Evolutionary conservation across 108 stramenopile genomes (phyloP), one percentile per base, ranked within the genome.

Genomic region (Chaetoceros muelleri): DNA sequence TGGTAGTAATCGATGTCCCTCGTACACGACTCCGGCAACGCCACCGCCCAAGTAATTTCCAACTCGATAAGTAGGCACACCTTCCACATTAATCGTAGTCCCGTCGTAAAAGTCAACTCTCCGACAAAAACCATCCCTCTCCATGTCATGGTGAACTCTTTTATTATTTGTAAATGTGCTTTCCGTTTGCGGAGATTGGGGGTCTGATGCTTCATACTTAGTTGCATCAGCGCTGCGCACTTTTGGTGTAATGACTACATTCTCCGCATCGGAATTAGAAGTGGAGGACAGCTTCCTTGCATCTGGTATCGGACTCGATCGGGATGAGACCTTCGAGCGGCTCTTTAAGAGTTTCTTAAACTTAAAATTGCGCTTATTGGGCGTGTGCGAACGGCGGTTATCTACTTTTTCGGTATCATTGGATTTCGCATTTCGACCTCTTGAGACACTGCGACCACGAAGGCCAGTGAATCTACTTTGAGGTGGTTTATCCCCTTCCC

Each of bases 11-110:
- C 89, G 79, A 55, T 69, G 76, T 1, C 85, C 89, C 64, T 90
- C 84, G 54, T 90, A 90, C 16, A 90, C 89, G 1, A 90, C 89
- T 13, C 89, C 89, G 1, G 89, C 89, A 17, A 90, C 89, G 24
- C 89, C 89, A 10, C 85, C 89, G 40, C 89, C 89, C 25, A 86
- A 57, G 65, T 90, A 90, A 60, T 86, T 86, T 44, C 85, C 89
- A 22, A 90, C 76, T 52, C 86, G 81, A 50, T 90, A 90, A 0
- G 78, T 79, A 21, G 82, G 80, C 30, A 67, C 57, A 31, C 78
- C 74, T 50, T 84, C 77, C 7, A 86, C 85, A 1, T 61, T 62
- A 30, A 90, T 80, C 1, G 86, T 73, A 59, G 78, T 76, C 21
- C 89, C 89, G 74, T 90, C 89, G 50, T 85, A 90, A 8, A 70